Evolutionary conservation across 345 rosid species (phyloP).

Genomic region (Hypericum androsaemum): DNA sequence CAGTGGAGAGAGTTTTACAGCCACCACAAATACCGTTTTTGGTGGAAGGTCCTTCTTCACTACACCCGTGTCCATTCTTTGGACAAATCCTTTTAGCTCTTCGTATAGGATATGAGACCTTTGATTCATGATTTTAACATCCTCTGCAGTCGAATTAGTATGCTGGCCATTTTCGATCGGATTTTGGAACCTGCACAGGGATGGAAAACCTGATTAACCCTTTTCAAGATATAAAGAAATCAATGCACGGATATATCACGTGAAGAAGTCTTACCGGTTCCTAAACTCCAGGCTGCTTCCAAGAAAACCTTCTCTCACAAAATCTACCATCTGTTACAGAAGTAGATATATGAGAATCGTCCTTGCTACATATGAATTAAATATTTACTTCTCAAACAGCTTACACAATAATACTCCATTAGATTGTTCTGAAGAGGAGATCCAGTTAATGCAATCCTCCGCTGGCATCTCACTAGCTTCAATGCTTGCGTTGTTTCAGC

Average conservation of each 20-base stretch:
- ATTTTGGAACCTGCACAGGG: constrained; percentile 76
- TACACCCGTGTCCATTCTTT: constrained; percentile 98
- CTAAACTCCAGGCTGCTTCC: constrained; percentile 99
- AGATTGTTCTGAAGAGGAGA: constrained; percentile 99
- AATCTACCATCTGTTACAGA: constrained; percentile 93
- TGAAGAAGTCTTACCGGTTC: constrained; percentile 62
- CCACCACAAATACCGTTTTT: constrained; percentile 86
- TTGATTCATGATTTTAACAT: constrained; percentile 98
- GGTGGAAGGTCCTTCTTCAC: constrained; percentile 98
- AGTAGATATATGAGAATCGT: constrained; percentile 12
- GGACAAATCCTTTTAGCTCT: constrained; percentile 95
- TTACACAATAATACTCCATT: constrained; percentile 98
- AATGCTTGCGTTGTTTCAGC: constrained; percentile 97
- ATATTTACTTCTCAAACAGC: constrained; percentile 22
- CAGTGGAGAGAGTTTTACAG: constrained; percentile 89
- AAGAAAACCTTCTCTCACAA: constrained; percentile 99
- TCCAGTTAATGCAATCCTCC: constrained; percentile 98
- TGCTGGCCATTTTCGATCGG: constrained; percentile 99
- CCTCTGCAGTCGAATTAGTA: constrained; percentile 86
- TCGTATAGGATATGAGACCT: constrained; percentile 97
- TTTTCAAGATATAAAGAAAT: constrained; percentile 8
- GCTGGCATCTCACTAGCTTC: constrained; percentile 92
- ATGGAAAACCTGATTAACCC: constrained; percentile 14
- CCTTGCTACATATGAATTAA: neutral
- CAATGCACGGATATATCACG: constrained; percentile 9